Conservation (phyloP, 78 protist genomes). For the Dictyostelium firmibasis region DNA sequence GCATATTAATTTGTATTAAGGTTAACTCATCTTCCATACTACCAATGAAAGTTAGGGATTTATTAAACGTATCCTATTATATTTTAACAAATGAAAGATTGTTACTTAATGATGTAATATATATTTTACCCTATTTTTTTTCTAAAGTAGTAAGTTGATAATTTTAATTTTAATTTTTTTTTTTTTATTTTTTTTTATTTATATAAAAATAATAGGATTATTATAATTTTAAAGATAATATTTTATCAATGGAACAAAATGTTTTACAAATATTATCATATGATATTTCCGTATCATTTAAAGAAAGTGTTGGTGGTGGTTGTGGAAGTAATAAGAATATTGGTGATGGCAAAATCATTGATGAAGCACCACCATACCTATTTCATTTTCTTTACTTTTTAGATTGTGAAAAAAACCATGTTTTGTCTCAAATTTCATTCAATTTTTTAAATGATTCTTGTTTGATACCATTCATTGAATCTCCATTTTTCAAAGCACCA, state of each 20-base stretch:
- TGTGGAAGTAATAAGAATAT: not conserved
- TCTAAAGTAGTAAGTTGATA: no score
- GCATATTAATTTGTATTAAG: not conserved
- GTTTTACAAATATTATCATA: not conserved
- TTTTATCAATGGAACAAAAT: not conserved
- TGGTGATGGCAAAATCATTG: not conserved
- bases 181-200: no score
- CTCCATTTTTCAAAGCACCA: not conserved
- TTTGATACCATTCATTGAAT: not conserved
- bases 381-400: not conserved
- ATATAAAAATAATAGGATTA: slow-evolving; percentile 14
- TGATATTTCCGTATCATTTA: not conserved
- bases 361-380: not conserved
- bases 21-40: not conserved
- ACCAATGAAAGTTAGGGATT: slow-evolving; percentile 9
- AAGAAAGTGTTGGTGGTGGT: not conserved
- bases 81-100: not conserved
- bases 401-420: not conserved
- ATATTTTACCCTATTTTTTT: no score
- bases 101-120: slow-evolving; percentile 5
- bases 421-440: not conserved
- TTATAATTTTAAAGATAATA: slow-evolving; percentile 3
- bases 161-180: no score
- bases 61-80: slow-evolving; percentile 1
- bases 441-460: not conserved